phyloP scores from a whole-genome alignment of 805 yeast species.

The Wickerhamiella sergipiensis region DNA sequence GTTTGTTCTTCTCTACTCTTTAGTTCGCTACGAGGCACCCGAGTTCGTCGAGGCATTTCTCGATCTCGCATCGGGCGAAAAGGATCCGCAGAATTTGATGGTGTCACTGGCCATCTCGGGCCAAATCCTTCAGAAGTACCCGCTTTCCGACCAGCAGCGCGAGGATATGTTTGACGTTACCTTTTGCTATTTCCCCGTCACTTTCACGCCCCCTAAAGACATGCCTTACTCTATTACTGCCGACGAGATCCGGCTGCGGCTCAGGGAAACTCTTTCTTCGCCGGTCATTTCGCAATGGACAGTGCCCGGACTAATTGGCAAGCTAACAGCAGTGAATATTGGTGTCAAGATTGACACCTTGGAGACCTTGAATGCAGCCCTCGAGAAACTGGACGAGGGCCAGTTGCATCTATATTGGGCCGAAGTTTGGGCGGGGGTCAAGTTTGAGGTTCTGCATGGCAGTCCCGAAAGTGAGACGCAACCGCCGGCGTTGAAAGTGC shows the following conservation, averaged over 20 bases:
- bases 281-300: slow-evolving; percentile 61
- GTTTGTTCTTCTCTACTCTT: slow-evolving; percentile 33
- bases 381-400: slow-evolving; percentile 36
- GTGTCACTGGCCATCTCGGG: slow-evolving; percentile 48
- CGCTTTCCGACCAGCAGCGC: slow-evolving; percentile 28
- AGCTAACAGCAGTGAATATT: slow-evolving; percentile 35
- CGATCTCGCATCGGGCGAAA: slow-evolving; percentile 70
- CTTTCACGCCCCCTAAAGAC: slow-evolving; percentile 80
- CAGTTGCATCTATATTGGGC: slow-evolving; percentile 50
- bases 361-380: slow-evolving; percentile 43
- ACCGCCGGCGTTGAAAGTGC: slow-evolving; percentile 30
- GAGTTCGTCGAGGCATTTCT: slow-evolving; percentile 43
- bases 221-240: slow-evolving; percentile 78
- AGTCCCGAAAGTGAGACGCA: slow-evolving; percentile 37
- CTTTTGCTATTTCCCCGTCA: slow-evolving; percentile 93
- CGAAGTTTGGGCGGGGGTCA: slow-evolving; percentile 74
- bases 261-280: slow-evolving; percentile 47
- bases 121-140: slow-evolving; percentile 31
- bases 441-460: slow-evolving; percentile 77
- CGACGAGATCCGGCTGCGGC: slow-evolving; percentile 46
- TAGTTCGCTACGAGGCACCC: neutral
- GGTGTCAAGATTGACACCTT: slow-evolving; percentile 55
- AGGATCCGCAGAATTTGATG: slow-evolving; percentile 82
- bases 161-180: slow-evolving; percentile 74
- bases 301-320: slow-evolving; percentile 65